Base-by-base conservation (phyloP, 108 stramenopile genomes). In the Cyclotella distinguenda region DNA sequence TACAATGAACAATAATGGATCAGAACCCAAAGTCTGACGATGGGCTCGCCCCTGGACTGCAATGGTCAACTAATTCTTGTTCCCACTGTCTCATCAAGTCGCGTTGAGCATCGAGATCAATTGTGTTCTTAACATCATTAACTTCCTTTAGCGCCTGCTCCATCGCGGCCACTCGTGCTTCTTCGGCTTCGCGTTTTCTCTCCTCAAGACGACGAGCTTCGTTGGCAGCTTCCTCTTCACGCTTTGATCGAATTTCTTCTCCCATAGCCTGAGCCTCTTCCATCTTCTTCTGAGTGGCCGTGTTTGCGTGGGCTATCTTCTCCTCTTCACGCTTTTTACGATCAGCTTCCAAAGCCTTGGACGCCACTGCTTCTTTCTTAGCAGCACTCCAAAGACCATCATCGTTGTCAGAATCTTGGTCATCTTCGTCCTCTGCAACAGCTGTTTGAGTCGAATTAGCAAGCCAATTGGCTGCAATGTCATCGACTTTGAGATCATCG, bases 11-110 rank as follows among this genome's bases (percentile, higher is more conserved):
- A 58, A 42, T 55, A 55, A 55, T 25, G 9, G 42, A 58, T 25
- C 21, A 93, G 68, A 93, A 93, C n/a, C 92, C 92, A 83, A 88
- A 94, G 63, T 94, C 92, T n/a, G 92, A 90, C 10, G 83, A 80
- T 39, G 92, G 89, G 79, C 89, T 90, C 40, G 73, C 80, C n/a
- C 88, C 92, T 25, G 76, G 66, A 49, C 69, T 66, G 32, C 89
- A 85, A 64, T 88, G 80, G 62, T 86, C 87, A 46, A 83, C 49
- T 53, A 79, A 90, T 72, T 78, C 87, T 63, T 84, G 84, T 56
- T 94, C 92, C 31, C 84, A 87, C 63, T 89, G 78, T 50, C 68
- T 83, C 89, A 94, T 90, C 19, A 94, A 51, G 57, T 89, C 86
- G 27, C 92, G 82, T 49, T 90, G 86, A n/a, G 74, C 86, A 33